A percentile compares a stretch with the other conserved stretches of the same genome.
These are phyloP conservation scores for Penicillium sp. DNA, from an alignment of 2,329 filamentous ascomycete species.

Conservation along the genomic window DNA sequence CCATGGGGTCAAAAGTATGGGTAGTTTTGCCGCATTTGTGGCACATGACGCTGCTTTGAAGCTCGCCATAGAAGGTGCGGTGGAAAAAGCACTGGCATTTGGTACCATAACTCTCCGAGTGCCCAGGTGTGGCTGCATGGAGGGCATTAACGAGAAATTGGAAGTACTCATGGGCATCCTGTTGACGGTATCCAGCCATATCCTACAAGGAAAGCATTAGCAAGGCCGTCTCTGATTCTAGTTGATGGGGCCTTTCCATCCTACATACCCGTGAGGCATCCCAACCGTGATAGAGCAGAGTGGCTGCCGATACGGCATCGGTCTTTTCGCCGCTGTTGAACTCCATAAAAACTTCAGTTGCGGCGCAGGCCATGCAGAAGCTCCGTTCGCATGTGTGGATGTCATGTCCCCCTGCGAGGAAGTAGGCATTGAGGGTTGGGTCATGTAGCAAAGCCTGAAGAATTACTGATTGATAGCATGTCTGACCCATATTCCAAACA, in stretches of 20 bases:
- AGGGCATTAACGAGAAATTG: constrained; percentile 92
- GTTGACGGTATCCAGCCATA: constrained; percentile 87
- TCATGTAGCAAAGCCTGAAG: constrained; percentile 93
- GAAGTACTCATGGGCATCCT: constrained; percentile 97
- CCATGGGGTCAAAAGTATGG: constrained; percentile 81
- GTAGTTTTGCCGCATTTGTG: constrained; percentile 82
- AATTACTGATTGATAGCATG: constrained; percentile 97
- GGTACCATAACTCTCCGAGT: constrained; percentile 57
- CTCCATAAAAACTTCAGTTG: constrained; percentile 64
- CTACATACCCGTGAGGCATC: constrained; percentile 45
- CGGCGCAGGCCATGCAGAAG: constrained; percentile 61
- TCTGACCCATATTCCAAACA: constrained; percentile 97
- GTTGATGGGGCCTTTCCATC: not conserved
- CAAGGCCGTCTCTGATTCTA: not conserved
- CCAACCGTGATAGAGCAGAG: constrained; percentile 68
- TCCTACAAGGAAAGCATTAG: constrained; percentile 47
- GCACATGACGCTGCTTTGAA: constrained; percentile 88
- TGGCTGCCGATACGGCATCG: constrained; percentile 86
- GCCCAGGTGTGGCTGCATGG: constrained; percentile 74
- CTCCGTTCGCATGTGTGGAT: constrained; percentile 64
- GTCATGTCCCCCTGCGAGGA: constrained; percentile 86
- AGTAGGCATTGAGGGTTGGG: constrained; percentile 86
- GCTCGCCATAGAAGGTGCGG: constrained; percentile 89
- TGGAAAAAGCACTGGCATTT: constrained; percentile 88
- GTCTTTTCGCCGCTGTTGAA: constrained; percentile 66